Percentiles rank a stretch among this genome's conserved stretches.
phyloP scores from a whole-genome alignment of 306 rosid species.

The Pachyrhizus erosus region DNA sequence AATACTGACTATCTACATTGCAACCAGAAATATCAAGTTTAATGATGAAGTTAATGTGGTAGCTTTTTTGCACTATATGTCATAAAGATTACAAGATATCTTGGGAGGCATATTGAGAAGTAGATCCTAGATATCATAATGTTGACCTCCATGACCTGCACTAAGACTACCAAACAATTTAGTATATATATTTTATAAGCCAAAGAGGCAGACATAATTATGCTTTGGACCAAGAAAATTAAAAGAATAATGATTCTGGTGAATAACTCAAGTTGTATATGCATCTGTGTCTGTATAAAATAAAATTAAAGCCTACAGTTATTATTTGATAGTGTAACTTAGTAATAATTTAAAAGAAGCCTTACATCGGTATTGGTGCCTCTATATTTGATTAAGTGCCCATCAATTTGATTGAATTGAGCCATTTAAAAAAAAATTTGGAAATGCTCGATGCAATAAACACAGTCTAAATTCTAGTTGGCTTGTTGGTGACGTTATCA shows the following conservation, averaged over 20 bases:
- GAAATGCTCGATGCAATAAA: background rate
- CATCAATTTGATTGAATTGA: background rate
- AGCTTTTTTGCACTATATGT: conserved; percentile 11
- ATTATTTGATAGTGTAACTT: background rate
- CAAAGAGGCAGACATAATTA: conserved; percentile 34
- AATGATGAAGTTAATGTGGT: conserved; percentile 2
- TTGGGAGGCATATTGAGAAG: background rate
- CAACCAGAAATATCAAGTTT: background rate
- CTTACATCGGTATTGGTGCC: background rate
- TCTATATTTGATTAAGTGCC: background rate
- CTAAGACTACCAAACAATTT: conserved; percentile 15
- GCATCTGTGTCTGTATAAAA: background rate
- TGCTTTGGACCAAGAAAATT: conserved; percentile 31
- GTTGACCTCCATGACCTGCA: conserved; percentile 27
- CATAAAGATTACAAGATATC: background rate
- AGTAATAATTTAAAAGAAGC: background rate
- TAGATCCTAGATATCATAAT: conserved; percentile 28
- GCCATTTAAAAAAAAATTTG: background rate
- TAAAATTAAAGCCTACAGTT: background rate
- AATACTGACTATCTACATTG: conserved; percentile 12
- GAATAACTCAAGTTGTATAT: background rate
- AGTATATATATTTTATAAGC: conserved; percentile 5
- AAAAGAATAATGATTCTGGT: conserved; percentile 7
- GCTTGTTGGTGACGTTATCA: background rate
- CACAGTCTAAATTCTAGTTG: background rate